Evolutionary conservation across 1,284 basidiomycete genomes (phyloP).

Genomic region (Sporisorium scitamineum): DNA sequence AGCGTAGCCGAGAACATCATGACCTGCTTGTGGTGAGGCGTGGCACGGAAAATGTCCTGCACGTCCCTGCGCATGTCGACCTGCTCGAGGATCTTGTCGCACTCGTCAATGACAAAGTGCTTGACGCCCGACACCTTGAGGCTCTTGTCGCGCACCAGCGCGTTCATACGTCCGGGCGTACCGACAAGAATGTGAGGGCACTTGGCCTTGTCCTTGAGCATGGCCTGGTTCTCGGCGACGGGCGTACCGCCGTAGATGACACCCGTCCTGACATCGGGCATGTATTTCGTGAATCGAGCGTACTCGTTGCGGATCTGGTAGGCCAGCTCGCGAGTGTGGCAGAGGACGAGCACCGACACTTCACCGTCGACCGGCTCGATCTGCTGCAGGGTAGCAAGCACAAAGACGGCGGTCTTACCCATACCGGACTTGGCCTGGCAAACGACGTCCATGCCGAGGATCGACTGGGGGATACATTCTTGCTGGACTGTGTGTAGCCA

Average conservation of each 20-base stretch:
- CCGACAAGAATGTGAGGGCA: conserved; percentile 99
- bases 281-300: conserved; percentile 98
- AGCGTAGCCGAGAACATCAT: conserved; percentile 99
- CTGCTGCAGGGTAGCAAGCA: conserved; percentile 96
- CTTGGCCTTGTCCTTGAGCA: conserved; percentile 93
- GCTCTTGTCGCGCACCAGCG: conserved; percentile 67
- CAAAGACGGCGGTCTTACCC: conserved; percentile 99
- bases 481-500: conserved; percentile 83
- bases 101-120: conserved; percentile 99
- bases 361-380: conserved; percentile 98
- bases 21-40: conserved; percentile 99
- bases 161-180: conserved; percentile 80
- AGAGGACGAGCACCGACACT: conserved; percentile 95
- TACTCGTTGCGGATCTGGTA: conserved; percentile 99
- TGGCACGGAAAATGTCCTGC: conserved; percentile 99
- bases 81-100: conserved; percentile 99
- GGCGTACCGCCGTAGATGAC: conserved; percentile 99
- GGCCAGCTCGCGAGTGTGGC: conserved; percentile 98
- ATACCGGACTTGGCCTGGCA: conserved; percentile 99
- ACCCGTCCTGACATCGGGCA: conserved; percentile 96
- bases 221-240: conserved; percentile 91
- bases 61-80: conserved; percentile 99
- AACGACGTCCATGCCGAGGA: conserved; percentile 98
- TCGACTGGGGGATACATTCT: conserved; percentile 99
- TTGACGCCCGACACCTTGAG: conserved; percentile 68